Conservation (phyloP, 495 filamentous ascomycete genomes). For the Hypoxylon subgilvum region DNA sequence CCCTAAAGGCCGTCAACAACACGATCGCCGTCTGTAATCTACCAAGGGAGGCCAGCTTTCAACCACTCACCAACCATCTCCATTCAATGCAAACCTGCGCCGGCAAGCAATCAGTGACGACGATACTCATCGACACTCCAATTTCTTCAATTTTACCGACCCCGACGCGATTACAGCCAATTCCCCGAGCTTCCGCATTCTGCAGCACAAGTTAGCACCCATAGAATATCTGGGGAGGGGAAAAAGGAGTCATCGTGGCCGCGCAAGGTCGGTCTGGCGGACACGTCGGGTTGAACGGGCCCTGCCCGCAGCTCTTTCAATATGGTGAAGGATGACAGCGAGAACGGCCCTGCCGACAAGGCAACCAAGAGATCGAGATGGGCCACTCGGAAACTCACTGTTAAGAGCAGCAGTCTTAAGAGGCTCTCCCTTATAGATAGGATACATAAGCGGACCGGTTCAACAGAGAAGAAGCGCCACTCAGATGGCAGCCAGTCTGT, state of each 20-base stretch:
- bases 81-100: conserved; percentile 20
- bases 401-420: conserved; percentile 75
- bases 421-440: conserved; percentile 83
- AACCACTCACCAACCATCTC: conserved; percentile 19
- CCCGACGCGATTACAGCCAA: conserved; percentile 28
- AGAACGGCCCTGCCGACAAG: conserved; percentile 52
- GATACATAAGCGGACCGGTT: conserved; percentile 66
- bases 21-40: conserved; percentile 33
- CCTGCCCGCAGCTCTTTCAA: conserved; percentile 53
- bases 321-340: conserved; percentile 58
- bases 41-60: conserved; percentile 22
- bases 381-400: conserved; percentile 84
- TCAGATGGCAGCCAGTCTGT: conserved; percentile 57
- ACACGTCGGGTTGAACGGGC: conserved; percentile 56
- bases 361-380: conserved; percentile 74
- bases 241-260: conserved; percentile 40
- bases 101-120: conserved; percentile 7
- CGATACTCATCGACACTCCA: conserved; percentile 12
- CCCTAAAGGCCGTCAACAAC: conserved; percentile 41
- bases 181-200: conserved; percentile 15
- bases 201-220: neutral
- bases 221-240: neutral
- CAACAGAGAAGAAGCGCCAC: conserved; percentile 75
- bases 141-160: conserved; percentile 27
- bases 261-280: conserved; percentile 52